These are phyloP conservation scores for Dendrobium nobile DNA, from an alignment of 106 monocot genomes.

Conservation along the genomic window DNA sequence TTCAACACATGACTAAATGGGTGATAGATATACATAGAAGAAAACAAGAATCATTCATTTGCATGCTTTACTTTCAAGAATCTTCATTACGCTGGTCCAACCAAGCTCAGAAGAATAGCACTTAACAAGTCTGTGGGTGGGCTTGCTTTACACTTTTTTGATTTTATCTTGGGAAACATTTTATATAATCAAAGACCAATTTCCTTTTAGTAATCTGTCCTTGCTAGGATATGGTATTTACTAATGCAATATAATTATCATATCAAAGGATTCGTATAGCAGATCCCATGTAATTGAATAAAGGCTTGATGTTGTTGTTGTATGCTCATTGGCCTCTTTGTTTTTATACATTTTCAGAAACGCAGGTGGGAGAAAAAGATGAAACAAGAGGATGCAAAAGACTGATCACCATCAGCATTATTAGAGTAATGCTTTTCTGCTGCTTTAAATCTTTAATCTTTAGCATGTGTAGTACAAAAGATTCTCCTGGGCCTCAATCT, in stretches of 20 bases:
- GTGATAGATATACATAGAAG: too few species aligned
- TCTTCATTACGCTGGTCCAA: too few species aligned
- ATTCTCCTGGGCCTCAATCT: neutral
- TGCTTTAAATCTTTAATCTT: neutral
- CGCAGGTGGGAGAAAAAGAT: slow-evolving; percentile 91
- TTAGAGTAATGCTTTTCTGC: neutral
- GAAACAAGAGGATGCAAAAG: slow-evolving; percentile 61
- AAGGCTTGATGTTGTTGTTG: neutral
- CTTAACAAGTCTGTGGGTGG: too few species aligned
- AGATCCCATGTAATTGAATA: too few species aligned
- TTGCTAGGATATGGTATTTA: neutral
- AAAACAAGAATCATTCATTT: too few species aligned
- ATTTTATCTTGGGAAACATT: neutral
- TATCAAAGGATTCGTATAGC: too few species aligned
- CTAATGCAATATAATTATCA: neutral
- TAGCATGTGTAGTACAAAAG: neutral
- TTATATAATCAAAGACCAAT: neutral
- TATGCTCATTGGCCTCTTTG: neutral
- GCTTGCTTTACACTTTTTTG: neutral
- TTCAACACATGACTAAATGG: too few species aligned
- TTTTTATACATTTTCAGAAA: slow-evolving; percentile 33
- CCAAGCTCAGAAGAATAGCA: too few species aligned
- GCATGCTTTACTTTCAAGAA: too few species aligned
- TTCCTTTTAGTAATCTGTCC: neutral
- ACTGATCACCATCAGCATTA: neutral